Base-by-base conservation (phyloP, 805 yeast species). In the Hanseniaspora vineae region DNA sequence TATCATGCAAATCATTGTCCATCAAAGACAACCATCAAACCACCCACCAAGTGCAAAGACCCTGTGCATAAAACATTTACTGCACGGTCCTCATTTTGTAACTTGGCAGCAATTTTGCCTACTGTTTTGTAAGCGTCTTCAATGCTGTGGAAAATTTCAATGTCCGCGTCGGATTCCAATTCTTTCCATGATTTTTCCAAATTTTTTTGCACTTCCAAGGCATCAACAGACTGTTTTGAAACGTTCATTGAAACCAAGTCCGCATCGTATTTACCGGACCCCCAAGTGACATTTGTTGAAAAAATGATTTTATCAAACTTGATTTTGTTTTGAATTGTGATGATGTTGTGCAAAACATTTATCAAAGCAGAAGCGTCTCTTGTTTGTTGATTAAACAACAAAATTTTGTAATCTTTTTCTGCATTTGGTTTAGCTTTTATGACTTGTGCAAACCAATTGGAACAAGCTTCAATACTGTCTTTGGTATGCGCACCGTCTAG, bases 401-500 rank as follows among this genome's bases (percentile, higher is more conserved):
- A 70, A 8, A 87, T 76, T 51, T 55, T 66, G 13, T 45, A 40
- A 9, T 42, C 37, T 2, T 35, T 15, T 3, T 10, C 15, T 5
- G n/a, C 31, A 8, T 10, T 18, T 1, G 39, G n/a, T 52, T 55
- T 54, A 29, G 58, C 54, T 31, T 60, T 59, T 18, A 50, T 57
- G 5, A 60, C 55, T 35, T 64, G 67, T 15, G 68, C 68, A 56
- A 82, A 86, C 99, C 99, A 92, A 10, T 65, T 66, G 0, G 90
- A 73, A 0, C 96, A 84, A n/a, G 80, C 94, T 31, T 71, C 70
- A 20, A 94, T 76, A 50, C 96, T 84, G 58, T 92, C 99, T 43
- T 74, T 67, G 0, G 98, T 92, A 57, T 92, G 99, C 0, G 98
- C 97, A 17, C 99, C 99, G 66, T 92, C 99, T 14, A 90, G 66